Percentiles rank a stretch among this genome's conserved stretches.
Evolutionary conservation across 139 green algal genomes (phyloP).

Genomic region (Picochlorum sp.): DNA sequence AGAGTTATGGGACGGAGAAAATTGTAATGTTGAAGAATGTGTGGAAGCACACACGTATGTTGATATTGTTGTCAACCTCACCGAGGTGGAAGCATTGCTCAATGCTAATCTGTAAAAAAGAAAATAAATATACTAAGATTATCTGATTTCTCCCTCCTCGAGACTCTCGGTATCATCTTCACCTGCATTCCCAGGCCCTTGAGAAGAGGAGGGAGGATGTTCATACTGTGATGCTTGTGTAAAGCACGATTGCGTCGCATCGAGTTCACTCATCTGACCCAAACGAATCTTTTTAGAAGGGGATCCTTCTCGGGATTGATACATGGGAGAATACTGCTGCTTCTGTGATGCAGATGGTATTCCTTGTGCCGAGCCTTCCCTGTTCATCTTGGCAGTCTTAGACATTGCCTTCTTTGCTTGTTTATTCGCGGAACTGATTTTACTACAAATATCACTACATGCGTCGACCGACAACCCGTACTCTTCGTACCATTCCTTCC

Average conservation of each 20-base stretch:
- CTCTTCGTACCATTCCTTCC: slow-evolving; percentile 20
- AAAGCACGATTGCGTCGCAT: too few species aligned
- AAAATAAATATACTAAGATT: background rate
- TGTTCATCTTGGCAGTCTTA: too few species aligned
- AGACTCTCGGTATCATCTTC: slow-evolving; percentile 26
- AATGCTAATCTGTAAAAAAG: background rate
- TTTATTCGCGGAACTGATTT: background rate
- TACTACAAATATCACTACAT: slow-evolving; percentile 1
- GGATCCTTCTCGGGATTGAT: too few species aligned
- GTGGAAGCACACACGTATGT: slow-evolving; percentile 79
- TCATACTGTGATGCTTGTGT: too few species aligned
- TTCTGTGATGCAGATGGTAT: too few species aligned
- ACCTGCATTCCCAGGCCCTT: background rate
- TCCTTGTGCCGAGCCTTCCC: too few species aligned
- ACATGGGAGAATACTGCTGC: too few species aligned
- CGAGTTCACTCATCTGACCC: too few species aligned
- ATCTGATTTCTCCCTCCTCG: slow-evolving; percentile 26
- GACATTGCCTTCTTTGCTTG: background rate
- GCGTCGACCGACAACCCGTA: slow-evolving; percentile 14
- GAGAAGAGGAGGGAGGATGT: too few species aligned
- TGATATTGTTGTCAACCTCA: slow-evolving; percentile 64
- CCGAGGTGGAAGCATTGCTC: slow-evolving; percentile 22
- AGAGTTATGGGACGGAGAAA: slow-evolving; percentile 44
- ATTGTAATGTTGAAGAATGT: slow-evolving; percentile 70
- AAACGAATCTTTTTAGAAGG: too few species aligned